Conservation (phyloP, 345 rosid genomes). For the Pistacia integerrima region DNA sequence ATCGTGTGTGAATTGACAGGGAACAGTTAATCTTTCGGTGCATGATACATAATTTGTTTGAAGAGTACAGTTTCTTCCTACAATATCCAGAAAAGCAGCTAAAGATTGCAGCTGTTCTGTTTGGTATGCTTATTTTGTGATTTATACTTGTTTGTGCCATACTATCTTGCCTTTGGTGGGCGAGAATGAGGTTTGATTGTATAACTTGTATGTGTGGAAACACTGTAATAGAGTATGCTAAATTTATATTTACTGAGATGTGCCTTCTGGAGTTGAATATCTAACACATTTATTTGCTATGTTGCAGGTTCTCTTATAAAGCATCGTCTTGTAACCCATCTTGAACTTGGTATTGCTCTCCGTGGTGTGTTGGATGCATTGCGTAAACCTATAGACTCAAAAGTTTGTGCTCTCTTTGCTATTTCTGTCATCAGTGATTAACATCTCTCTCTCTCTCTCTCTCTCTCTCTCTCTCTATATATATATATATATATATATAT, state of each 20-base stretch:
- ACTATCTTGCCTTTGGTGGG: not conserved
- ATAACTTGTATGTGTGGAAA: not conserved
- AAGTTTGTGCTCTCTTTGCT: conserved; percentile 48
- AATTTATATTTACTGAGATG: not conserved
- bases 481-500: not conserved
- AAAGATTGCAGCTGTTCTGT: conserved; percentile 39
- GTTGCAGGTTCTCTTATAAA: conserved; percentile 43
- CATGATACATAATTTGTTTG: conserved; percentile 40
- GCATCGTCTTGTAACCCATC: conserved; percentile 43
- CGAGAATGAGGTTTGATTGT: not conserved
- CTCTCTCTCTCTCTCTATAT: no score
- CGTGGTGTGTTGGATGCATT: conserved; percentile 43
- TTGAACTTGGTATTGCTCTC: conserved; percentile 39
- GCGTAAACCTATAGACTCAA: conserved; percentile 90
- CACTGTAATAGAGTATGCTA: not conserved
- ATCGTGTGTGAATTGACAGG: conserved; percentile 27
- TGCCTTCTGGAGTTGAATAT: not conserved
- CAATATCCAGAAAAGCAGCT: conserved; percentile 44
- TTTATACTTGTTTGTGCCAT: not conserved
- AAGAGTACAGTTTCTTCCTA: conserved; percentile 35
- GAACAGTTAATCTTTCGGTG: conserved; percentile 37
- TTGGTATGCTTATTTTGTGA: conserved; percentile 20
- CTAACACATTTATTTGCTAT: conserved; percentile 46
- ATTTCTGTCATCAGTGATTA: not conserved
- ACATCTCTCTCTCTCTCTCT: no score